These are phyloP conservation scores for Cutaneotrichosporon cutaneum DNA, from an alignment of 1,284 basidiomycete genomes.

Conservation along the genomic window DNA sequence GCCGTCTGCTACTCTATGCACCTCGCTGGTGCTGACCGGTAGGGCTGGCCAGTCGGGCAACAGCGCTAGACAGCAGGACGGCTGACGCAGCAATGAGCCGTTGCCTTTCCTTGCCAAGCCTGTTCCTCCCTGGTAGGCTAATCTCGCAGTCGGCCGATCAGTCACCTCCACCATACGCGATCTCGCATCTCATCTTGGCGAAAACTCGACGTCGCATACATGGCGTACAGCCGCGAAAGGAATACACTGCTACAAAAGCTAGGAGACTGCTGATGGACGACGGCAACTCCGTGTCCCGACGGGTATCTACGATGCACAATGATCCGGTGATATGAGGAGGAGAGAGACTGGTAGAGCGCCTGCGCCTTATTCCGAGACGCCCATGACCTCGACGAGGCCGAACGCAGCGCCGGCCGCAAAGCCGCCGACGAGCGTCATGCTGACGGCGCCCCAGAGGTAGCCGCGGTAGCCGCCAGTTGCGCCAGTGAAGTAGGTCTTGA, in stretches of 20 bases:
- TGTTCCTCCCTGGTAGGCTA: background rate
- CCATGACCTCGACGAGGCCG: slow-evolving; percentile 74
- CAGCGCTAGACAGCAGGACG: too few species aligned
- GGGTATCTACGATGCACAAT: slow-evolving; percentile 4
- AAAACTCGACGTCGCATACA: background rate
- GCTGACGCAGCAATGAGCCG: too few species aligned
- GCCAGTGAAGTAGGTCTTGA: slow-evolving; percentile 86
- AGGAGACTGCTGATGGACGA: background rate
- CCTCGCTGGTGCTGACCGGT: too few species aligned
- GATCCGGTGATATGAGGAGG: slow-evolving; percentile 2
- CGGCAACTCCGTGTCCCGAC: background rate
- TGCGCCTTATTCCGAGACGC: slow-evolving; percentile 51
- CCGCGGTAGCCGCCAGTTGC: slow-evolving; percentile 60
- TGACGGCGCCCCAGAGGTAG: slow-evolving; percentile 80
- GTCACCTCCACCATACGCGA: background rate
- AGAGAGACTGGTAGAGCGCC: background rate
- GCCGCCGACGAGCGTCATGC: slow-evolving; percentile 86
- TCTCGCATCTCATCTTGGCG: background rate
- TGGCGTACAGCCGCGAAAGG: background rate
- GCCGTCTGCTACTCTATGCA: too few species aligned
- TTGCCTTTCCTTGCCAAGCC: too few species aligned
- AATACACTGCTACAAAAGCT: background rate
- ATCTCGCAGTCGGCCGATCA: background rate
- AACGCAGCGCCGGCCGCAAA: slow-evolving; percentile 83
- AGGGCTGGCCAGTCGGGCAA: too few species aligned